Base-by-base conservation (phyloP, 768 basidiomycete genomes). In the Albatrellus ellisii region DNA sequence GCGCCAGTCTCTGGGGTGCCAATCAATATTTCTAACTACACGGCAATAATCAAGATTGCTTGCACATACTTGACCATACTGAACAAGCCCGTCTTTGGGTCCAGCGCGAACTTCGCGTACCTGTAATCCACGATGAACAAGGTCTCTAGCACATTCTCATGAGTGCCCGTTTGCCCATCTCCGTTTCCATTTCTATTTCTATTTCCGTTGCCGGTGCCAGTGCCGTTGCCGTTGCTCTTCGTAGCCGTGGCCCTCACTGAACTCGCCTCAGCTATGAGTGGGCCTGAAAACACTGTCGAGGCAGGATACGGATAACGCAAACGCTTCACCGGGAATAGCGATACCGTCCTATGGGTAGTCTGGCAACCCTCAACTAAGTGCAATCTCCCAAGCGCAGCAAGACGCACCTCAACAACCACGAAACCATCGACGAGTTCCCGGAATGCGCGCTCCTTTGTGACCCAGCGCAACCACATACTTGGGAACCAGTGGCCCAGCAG, bases 401-500 rank as follows among this genome's bases (percentile, higher is more conserved):
- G 29, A 62, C 80, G 45, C 50, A 95, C 92, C 75, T 99, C 91
- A 27, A 94, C 78, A 14, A 92, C 84, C 29, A 95, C 70, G 51
- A 89, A 81, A 4, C 85, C 87, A 49, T 75, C 62, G 26, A 62
- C 59, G 7, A 77, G 66, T 43, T 85, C 63, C 36, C 75, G 74
- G 53, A 98, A 99, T 17, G 83, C 81, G 41, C 74, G 86, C 59
- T 92, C 87, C 34, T 64, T 69, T 2, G 88, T 76, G 17, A 86
- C 83, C 73, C 82, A 92, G 22, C 75, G 75, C 39, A 98, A 72
- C 95, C 95, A 97, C 21, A 91, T 49, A 4, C 70, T 73, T 43
- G 95, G 95, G 49, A 95, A 78, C 95, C 95, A 99, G 53, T 90
- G 79, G 3, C 91, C 92, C 7, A 92, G 59, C 14, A 99, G 68